Evolutionary conservation across 345 rosid species (phyloP), one percentile per base, ranked within the genome.

Genomic region (Salix viminalis): DNA sequence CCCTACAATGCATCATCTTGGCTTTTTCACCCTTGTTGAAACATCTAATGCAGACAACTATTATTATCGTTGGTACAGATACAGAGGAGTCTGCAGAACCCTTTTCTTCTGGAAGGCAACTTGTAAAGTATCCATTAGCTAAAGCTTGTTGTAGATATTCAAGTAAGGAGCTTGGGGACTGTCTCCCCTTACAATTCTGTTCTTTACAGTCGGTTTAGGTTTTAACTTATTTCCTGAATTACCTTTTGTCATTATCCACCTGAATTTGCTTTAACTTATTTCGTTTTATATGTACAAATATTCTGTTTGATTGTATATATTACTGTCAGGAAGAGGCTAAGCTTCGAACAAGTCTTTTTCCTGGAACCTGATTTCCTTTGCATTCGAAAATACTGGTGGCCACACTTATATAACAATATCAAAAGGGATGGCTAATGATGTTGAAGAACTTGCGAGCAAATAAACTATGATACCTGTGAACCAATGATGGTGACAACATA

Each of bases 151-250:
- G 77, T 39, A 61, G 75, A 56, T 61, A 41, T 9, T 2, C 23
- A n/a, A 61, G 26, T 54, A 37, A 52, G 52, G 30, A 30, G 23
- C 19, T 65, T 39, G 56, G 44, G 66, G 24, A 48, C 26, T 41
- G 34, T 41, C 52, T 73, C 54, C 65, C 41, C 21, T 61, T 16
- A 65, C 62, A 81, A 61, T 54, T 65, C 69, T 77, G 32, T 4
- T 3, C 19, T 18, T 36, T 52, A 2, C 58, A 6, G 16, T 48
- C 30, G 13, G 44, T 14, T 72, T 71, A 44, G 39, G 61, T 78
- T 67, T 11, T 30, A 41, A 50, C 2, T 23, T 74, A 69, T 65
- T 37, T 26, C 19, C 1, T 44, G 46, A 67, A 60, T 50, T 58
- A 3, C 15, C 32, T 69, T 11, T 50, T 18, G 5, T 26, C 34